A percentile compares a stretch with the other conserved stretches of the same genome.
Conservation (phyloP, 257 asterid genomes). For the Ballota nigra region DNA sequence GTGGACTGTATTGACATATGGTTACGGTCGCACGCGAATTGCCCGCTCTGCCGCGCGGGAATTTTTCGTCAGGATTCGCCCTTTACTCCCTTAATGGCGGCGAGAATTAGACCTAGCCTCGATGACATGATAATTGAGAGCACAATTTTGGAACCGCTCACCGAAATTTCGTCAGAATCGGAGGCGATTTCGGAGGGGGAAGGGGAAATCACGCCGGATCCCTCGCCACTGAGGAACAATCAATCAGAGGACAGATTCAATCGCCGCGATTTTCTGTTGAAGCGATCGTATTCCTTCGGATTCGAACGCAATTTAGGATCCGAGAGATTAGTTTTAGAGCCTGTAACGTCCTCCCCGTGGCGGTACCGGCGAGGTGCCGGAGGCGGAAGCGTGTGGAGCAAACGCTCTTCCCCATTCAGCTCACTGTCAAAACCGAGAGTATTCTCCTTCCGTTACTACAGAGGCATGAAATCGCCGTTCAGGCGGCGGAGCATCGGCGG, state of each 20-base stretch:
- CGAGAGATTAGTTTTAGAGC: conserved; percentile 66
- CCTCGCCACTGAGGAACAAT: conserved; percentile 51
- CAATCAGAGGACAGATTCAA: conserved; percentile 59
- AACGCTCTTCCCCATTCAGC: conserved; percentile 82
- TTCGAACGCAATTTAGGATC: conserved; percentile 85
- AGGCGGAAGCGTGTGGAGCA: conserved; percentile 71
- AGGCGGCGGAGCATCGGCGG: conserved; percentile 76
- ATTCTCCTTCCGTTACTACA: conserved; percentile 78
- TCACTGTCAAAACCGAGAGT: conserved; percentile 69
- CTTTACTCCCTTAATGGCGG: conserved; percentile 85
- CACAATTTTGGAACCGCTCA: conserved; percentile 53
- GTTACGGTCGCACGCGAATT: conserved; percentile 93
- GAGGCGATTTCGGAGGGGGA: conserved; percentile 35
- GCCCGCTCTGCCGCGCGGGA: conserved; percentile 91
- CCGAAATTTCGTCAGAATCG: conserved; percentile 50
- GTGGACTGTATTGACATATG: conserved; percentile 95
- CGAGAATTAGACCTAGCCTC: conserved; percentile 79
- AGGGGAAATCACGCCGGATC: conserved; percentile 55
- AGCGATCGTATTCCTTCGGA: conserved; percentile 91
- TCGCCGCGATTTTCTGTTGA: conserved; percentile 71
- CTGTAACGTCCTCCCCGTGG: conserved; percentile 90
- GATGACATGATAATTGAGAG: conserved; percentile 67
- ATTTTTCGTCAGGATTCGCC: conserved; percentile 78
- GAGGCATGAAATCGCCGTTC: conserved; percentile 93
- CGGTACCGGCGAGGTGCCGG: conserved; percentile 63